phyloP scores from a whole-genome alignment of 495 filamentous ascomycete genomes.

The Beverwykella pulmonaria region DNA sequence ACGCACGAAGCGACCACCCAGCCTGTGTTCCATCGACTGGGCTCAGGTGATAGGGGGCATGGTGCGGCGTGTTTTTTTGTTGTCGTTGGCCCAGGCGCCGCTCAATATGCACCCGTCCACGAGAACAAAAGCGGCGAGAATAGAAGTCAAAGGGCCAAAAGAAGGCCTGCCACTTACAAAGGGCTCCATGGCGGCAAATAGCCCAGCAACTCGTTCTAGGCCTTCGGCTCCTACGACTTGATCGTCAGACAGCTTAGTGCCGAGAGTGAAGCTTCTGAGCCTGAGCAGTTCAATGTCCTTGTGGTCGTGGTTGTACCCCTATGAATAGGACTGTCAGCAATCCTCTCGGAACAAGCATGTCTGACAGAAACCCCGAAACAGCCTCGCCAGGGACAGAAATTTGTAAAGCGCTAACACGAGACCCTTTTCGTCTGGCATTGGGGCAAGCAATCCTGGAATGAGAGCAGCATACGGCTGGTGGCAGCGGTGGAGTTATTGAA shows the following conservation, averaged over 20 bases:
- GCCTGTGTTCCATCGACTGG: conserved; percentile 6
- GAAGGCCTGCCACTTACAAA: conserved; percentile 43
- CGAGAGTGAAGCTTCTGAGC: conserved; percentile 73
- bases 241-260: conserved; percentile 62
- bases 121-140: neutral
- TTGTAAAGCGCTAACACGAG: conserved; percentile 15
- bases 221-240: conserved; percentile 43
- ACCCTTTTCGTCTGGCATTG: conserved; percentile 5
- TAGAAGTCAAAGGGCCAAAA: neutral
- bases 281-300: conserved; percentile 74
- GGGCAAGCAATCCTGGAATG: neutral
- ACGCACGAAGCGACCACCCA: conserved; percentile 21
- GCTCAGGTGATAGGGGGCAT: conserved; percentile 2
- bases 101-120: conserved; percentile 6
- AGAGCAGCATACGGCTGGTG: neutral
- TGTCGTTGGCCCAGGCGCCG: neutral
- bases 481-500: neutral
- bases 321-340: conserved; percentile 32
- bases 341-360: conserved; percentile 1
- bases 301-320: conserved; percentile 76
- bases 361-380: neutral
- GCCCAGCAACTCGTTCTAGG: conserved; percentile 42
- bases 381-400: neutral
- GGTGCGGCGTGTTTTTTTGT: neutral
- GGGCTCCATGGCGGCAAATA: conserved; percentile 44